A percentile compares a stretch with the other conserved stretches of the same genome.
Conservation (phyloP, 345 rosid species). For the Combretum micranthum region DNA sequence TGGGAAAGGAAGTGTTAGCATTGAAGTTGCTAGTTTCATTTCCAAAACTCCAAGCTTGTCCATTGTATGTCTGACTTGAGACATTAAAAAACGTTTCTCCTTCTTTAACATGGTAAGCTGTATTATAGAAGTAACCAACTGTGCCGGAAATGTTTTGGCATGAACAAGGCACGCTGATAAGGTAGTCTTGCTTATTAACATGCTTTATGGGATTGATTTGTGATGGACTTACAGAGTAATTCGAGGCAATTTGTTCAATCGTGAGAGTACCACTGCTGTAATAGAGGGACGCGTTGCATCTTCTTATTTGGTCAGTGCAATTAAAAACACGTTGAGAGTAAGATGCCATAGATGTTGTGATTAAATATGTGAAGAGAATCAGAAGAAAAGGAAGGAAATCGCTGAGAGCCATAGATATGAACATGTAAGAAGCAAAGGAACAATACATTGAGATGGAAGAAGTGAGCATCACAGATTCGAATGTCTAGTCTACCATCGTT, state of each 20-base stretch:
- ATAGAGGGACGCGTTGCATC: slow-evolving; percentile 37
- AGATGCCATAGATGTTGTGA: slow-evolving; percentile 1
- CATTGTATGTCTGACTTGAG: slow-evolving; percentile 23
- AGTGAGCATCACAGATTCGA: background rate
- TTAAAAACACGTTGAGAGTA: slow-evolving; percentile 12
- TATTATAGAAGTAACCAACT: slow-evolving; percentile 37
- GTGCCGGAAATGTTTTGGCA: slow-evolving; percentile 26
- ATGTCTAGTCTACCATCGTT: background rate
- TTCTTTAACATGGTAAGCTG: slow-evolving; percentile 19
- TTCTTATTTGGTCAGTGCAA: slow-evolving; percentile 15
- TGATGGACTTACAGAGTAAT: slow-evolving; percentile 30
- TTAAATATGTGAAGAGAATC: slow-evolving; percentile 5
- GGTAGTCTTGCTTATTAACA: slow-evolving; percentile 24
- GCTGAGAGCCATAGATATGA: slow-evolving; percentile 13
- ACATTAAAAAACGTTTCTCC: slow-evolving; percentile 24
- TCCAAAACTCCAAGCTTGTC: slow-evolving; percentile 37
- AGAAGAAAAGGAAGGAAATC: slow-evolving; percentile 14
- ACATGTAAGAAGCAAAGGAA: background rate
- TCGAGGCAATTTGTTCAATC: slow-evolving; percentile 21
- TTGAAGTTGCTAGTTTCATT: slow-evolving; percentile 14
- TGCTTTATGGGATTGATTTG: slow-evolving; percentile 20
- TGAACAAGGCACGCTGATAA: slow-evolving; percentile 41
- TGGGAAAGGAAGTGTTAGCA: slow-evolving; percentile 9
- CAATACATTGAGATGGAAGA: slow-evolving; percentile 2
- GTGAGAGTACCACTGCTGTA: slow-evolving; percentile 18